A percentile compares a stretch with the other conserved stretches of the same genome.
Evolutionary conservation across 2,329 filamentous ascomycete genomes (phyloP).

Genomic region (Diaporthe helianthi): DNA sequence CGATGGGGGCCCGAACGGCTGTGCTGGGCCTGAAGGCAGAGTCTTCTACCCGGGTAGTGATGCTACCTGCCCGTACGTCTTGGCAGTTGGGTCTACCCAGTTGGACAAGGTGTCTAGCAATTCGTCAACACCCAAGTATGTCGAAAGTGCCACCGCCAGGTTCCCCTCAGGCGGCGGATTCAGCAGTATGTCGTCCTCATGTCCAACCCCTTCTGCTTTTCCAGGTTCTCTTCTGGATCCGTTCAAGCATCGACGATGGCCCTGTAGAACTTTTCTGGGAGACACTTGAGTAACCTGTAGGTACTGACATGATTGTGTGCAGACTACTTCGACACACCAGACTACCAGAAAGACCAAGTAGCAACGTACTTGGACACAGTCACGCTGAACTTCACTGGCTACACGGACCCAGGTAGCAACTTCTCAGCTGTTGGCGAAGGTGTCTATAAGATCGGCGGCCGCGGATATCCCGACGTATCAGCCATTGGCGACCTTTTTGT

Average conservation of each 20-base stretch:
- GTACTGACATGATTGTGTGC: background rate
- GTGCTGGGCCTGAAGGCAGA: conserved; percentile 45
- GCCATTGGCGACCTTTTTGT: conserved; percentile 50
- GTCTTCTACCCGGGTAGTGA: conserved; percentile 55
- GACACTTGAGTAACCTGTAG: accelerated
- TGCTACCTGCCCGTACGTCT: conserved; percentile 55
- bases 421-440: conserved; percentile 44
- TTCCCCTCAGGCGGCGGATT: conserved; percentile 45
- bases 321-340: conserved; percentile 42
- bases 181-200: conserved; percentile 36
- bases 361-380: conserved; percentile 39
- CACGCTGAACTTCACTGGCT: conserved; percentile 41
- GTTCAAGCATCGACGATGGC: background rate
- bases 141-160: conserved; percentile 38
- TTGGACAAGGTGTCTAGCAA: conserved; percentile 35
- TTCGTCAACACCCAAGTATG: conserved; percentile 28
- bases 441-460: conserved; percentile 52
- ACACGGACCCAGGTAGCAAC: conserved; percentile 47
- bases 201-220: background rate
- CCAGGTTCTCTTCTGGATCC: background rate
- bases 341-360: conserved; percentile 42
- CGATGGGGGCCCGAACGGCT: conserved; percentile 42
- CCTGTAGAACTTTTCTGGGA: too few species aligned
- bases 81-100: conserved; percentile 48
- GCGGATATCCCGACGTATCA: conserved; percentile 57